Percentiles rank a stretch among this genome's conserved stretches.
Evolutionary conservation across 805 yeast genomes (phyloP).

Genomic region (Pichia manshurica): DNA sequence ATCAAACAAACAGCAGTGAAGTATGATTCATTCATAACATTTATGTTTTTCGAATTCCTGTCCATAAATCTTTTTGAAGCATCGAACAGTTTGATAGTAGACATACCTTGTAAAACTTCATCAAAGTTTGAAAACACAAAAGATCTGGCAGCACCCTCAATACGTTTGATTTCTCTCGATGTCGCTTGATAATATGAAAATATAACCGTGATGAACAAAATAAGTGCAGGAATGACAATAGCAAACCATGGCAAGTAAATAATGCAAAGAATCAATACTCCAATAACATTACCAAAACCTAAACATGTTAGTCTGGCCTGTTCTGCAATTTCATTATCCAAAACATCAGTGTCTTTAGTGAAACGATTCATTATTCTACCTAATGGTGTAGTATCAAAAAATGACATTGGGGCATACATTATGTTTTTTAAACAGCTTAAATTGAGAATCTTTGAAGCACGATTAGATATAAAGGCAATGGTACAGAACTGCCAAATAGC

Average conservation of each 20-base stretch:
- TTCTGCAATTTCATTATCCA: slow-evolving; percentile 76
- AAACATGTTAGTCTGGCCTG: slow-evolving; percentile 57
- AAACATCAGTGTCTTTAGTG: slow-evolving; percentile 78
- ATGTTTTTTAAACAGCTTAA: slow-evolving; percentile 53
- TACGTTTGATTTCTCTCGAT: slow-evolving; percentile 68
- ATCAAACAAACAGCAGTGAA: slow-evolving; percentile 54
- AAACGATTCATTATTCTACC: slow-evolving; percentile 82
- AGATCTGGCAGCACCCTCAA: slow-evolving; percentile 69
- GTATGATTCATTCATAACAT: slow-evolving; percentile 64
- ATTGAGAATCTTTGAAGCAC: slow-evolving; percentile 53
- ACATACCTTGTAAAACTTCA: slow-evolving; percentile 62
- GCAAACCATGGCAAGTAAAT: slow-evolving; percentile 56
- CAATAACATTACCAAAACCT: slow-evolving; percentile 36
- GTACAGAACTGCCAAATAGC: slow-evolving; percentile 39
- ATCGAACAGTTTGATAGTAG: slow-evolving; percentile 56
- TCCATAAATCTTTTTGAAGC: slow-evolving; percentile 41
- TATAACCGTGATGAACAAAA: slow-evolving; percentile 36
- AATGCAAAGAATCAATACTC: slow-evolving; percentile 36
- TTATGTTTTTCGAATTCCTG: slow-evolving; percentile 42
- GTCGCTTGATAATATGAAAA: slow-evolving; percentile 62
- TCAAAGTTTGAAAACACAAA: slow-evolving; percentile 65
- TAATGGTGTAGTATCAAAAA: slow-evolving; percentile 80
- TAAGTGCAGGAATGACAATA: slow-evolving; percentile 52
- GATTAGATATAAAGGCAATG: slow-evolving; percentile 46
- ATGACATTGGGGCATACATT: slow-evolving; percentile 75